Evolutionary conservation across 176 grass and related monocot species (phyloP).

Genomic region (Rhynchospora breviuscula): DNA sequence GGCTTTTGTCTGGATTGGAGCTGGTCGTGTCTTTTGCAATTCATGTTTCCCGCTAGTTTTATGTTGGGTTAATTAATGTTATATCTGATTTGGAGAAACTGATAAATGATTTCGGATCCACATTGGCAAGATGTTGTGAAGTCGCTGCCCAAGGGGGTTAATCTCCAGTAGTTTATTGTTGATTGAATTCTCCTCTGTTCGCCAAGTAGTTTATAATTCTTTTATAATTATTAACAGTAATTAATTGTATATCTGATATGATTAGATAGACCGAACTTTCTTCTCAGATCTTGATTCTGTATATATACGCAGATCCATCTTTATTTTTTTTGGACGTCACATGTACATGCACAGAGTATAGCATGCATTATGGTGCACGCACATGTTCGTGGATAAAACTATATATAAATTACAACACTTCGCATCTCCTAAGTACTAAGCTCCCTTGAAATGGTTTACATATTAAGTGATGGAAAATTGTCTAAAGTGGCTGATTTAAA

Average conservation of each 20-base stretch:
- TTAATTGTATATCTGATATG: not conserved
- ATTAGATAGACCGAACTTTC: not conserved
- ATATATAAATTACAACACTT: not conserved
- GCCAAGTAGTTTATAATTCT: not conserved
- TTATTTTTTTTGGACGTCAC: not conserved
- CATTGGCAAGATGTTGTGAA: not conserved
- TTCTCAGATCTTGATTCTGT: not conserved
- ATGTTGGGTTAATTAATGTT: not conserved
- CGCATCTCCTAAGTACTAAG: not conserved
- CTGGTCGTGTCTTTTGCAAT: not conserved
- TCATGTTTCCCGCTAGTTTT: constrained; percentile 1
- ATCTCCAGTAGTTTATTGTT: not conserved
- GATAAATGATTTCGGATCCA: not conserved
- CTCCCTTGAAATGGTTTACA: not conserved
- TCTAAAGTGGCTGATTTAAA: not conserved
- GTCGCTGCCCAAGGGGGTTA: not conserved
- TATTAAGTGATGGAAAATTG: not conserved
- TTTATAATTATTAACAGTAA: not conserved
- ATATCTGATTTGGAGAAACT: not conserved
- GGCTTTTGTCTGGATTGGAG: not conserved
- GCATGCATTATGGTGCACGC: not conserved
- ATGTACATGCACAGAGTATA: not conserved
- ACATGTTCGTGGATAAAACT: not conserved
- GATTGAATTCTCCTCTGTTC: not conserved
- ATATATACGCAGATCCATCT: not conserved